These are phyloP conservation scores for Coemansia asiatica DNA, from an alignment of 192 early-diverging fungal species.

Conservation along the genomic window DNA sequence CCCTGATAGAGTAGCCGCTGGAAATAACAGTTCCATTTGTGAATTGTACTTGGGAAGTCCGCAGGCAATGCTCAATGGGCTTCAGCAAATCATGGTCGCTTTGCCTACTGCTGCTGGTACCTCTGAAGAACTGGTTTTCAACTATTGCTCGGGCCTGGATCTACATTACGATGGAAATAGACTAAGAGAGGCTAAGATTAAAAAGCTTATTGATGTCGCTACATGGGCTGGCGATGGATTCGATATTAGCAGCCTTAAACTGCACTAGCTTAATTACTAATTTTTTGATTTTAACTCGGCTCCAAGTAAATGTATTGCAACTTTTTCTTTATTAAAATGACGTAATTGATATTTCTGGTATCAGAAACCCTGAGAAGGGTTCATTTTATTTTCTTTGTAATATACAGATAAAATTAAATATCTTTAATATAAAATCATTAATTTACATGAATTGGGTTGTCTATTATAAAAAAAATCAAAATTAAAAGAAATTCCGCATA, in stretches of 20 bases:
- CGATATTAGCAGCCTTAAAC: slow-evolving; percentile 32
- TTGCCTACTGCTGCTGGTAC: slow-evolving; percentile 39
- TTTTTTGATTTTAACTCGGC: too few species aligned
- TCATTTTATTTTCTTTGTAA: too few species aligned
- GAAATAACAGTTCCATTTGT: slow-evolving; percentile 43
- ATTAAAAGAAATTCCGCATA: too few species aligned
- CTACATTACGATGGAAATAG: slow-evolving; percentile 37
- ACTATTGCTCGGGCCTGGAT: slow-evolving; percentile 52
- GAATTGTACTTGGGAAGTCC: slow-evolving; percentile 49
- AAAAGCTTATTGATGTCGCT: slow-evolving; percentile 42
- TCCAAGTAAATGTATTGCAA: too few species aligned
- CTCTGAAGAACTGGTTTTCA: slow-evolving; percentile 40
- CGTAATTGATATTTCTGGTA: too few species aligned
- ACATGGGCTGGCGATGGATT: slow-evolving; percentile 53
- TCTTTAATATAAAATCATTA: too few species aligned
- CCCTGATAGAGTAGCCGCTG: slow-evolving; percentile 25
- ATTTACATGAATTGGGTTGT: too few species aligned
- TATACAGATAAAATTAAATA: too few species aligned
- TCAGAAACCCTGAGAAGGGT: too few species aligned
- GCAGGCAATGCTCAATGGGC: slow-evolving; percentile 29
- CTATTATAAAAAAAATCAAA: too few species aligned
- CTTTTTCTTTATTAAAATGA: too few species aligned
- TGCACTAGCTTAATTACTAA: slow-evolving; percentile 11
- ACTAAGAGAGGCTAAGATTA: slow-evolving; percentile 35
- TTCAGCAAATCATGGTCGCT: slow-evolving; percentile 32